Evolutionary conservation across 2,329 filamentous ascomycete genomes (phyloP).

Genomic region (Colletotrichum magnum): DNA sequence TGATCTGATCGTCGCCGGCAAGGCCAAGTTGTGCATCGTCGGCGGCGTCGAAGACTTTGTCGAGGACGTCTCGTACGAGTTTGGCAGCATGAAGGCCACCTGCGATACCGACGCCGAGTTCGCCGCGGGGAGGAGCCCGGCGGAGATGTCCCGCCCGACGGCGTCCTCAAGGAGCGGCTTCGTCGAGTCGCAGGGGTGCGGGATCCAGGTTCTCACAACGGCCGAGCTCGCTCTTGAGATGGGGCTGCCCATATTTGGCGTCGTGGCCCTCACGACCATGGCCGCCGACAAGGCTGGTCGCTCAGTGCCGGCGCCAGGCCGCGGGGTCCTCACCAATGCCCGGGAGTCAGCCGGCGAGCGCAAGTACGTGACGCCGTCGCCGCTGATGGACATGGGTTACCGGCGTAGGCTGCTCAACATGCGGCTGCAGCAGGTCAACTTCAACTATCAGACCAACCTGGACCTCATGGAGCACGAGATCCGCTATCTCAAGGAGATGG

Average conservation of each 20-base stretch:
- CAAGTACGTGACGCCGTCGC: constrained; percentile 83
- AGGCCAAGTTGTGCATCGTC: constrained; percentile 50
- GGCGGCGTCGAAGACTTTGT: constrained; percentile 53
- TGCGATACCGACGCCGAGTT: constrained; percentile 48
- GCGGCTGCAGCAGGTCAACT: constrained; percentile 89
- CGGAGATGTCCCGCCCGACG: constrained; percentile 53
- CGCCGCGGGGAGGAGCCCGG: constrained; percentile 46
- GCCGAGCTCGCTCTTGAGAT: constrained; percentile 52
- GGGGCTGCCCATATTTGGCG: constrained; percentile 51
- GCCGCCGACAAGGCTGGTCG: constrained; percentile 52
- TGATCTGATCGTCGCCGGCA: constrained; percentile 50
- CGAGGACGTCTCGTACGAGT: constrained; percentile 49
- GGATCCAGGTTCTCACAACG: constrained; percentile 52
- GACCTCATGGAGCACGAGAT: constrained; percentile 33
- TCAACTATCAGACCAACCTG: constrained; percentile 29
- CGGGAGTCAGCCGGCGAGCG: constrained; percentile 76
- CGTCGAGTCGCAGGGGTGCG: constrained; percentile 53
- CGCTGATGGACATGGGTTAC: constrained; percentile 97
- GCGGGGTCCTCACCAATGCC: constrained; percentile 51
- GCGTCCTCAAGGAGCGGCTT: constrained; percentile 52
- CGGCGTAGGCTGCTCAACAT: constrained; percentile 93
- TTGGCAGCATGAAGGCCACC: constrained; percentile 55
- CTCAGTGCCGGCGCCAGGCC: constrained; percentile 55
- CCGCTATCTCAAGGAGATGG: constrained; percentile 5
- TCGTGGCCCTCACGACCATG: constrained; percentile 51